Evolutionary conservation across 2,329 filamentous ascomycete genomes (phyloP), one percentile per base, ranked within the genome.

Genomic region (Aureobasidium sp.): DNA sequence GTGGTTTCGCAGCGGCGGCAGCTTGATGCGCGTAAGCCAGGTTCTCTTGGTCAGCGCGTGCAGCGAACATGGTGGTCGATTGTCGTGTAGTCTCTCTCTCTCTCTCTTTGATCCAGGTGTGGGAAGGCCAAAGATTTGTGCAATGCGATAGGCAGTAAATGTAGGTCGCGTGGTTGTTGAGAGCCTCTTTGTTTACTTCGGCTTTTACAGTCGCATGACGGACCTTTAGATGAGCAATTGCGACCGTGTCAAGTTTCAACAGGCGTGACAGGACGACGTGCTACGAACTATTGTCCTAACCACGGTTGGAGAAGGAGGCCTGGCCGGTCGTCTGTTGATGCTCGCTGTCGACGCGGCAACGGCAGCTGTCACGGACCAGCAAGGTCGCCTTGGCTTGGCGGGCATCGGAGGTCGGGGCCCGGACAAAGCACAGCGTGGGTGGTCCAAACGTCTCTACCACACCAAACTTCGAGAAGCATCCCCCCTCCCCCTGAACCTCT

Each of bases 11-110:
- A 15, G 85, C 83, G 27, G 86, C 85, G 54, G 80, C 83, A 64
- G 85, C 82, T 72, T 91, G 90, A 72, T 88, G 88, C 67, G 81
- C 83, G 72, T 90, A 86, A 69, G 90, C 83, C 73, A 90, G 77
- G 75, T 97, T 97, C 76, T 97, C 92, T 77, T 96, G 91, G 75
- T 96, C 89, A 69, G 86, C 84, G 33, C 72, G 74, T 71, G 87
- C 81, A 64, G 89, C 89, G 72, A 91, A 80, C 90, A 92, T 96
- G 63, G 65, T 78, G 39, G 33, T 52, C 22, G 31, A 1, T 17
- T 54, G 37, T 54, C 37, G 50, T 54, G 27, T 27, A 42, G 24
- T 54, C 15, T 24, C 37, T 19, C 31, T 33, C 9, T n/a, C n/a
- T n/a, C n/a, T n/a, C n/a, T n/a, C 11, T 9, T 53, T 2, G n/a